Evolutionary conservation across 2,329 filamentous ascomycete genomes (phyloP).

Genomic region (Trichoderma gracile): DNA sequence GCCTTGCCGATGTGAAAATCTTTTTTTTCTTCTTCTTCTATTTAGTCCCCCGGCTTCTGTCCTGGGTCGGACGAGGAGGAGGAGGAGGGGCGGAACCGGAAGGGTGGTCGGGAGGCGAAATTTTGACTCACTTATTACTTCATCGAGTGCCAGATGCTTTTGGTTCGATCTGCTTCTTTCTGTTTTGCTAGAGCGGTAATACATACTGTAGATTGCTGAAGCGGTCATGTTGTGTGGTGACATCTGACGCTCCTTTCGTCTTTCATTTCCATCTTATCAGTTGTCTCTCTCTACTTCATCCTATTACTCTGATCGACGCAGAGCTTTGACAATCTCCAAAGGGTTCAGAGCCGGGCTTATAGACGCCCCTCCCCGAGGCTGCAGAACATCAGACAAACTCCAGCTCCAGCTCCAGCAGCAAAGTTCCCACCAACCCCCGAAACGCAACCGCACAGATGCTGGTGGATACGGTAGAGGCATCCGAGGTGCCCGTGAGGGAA

Average conservation of each 20-base stretch:
- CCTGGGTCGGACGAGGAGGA: neutral
- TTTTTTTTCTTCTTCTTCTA: neutral
- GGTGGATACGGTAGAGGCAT: slow-evolving; percentile 17
- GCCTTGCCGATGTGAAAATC: slow-evolving; percentile 14
- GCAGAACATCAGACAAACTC: neutral
- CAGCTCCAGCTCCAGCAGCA: neutral
- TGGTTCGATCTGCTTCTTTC: neutral
- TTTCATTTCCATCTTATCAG: neutral
- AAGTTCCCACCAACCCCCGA: neutral
- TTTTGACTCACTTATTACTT: slow-evolving; percentile 15
- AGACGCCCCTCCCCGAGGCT: neutral
- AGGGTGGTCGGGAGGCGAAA: neutral
- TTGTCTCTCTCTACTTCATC: too few species aligned
- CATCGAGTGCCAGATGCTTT: neutral
- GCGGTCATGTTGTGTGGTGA: neutral
- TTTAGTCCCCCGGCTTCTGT: neutral
- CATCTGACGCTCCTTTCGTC: neutral
- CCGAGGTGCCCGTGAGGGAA: slow-evolving; percentile 21
- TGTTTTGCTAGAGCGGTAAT: neutral
- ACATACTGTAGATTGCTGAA: neutral
- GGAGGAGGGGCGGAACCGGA: neutral
- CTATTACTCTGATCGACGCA: too few species aligned
- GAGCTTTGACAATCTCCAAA: too few species aligned
- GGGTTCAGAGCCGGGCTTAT: neutral
- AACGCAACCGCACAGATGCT: slow-evolving; percentile 8